These are phyloP conservation scores for Plasmodium inui DNA, from an alignment of 169 alveolate species.

Conservation along the genomic window DNA sequence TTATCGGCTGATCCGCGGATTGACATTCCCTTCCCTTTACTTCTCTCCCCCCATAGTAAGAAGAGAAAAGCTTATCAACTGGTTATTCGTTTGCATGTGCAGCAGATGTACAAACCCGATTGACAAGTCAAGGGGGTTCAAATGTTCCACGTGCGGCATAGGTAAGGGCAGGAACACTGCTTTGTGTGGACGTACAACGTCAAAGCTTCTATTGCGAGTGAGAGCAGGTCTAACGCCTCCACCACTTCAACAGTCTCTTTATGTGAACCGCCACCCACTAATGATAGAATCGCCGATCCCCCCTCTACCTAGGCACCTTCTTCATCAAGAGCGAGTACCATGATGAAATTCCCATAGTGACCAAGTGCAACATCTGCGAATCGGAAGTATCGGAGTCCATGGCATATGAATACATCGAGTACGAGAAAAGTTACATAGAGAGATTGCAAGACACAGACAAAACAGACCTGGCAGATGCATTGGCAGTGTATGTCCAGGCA, in stretches of 20 bases:
- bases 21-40: background rate
- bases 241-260: no score
- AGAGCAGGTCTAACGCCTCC: background rate
- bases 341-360: conserved; percentile 36
- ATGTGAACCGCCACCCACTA: no score
- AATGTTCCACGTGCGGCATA: conserved; percentile 85
- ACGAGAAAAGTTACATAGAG: conserved; percentile 76
- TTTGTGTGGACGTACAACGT: background rate
- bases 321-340: conserved; percentile 56
- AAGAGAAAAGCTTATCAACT: conserved; percentile 85
- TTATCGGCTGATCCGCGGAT: background rate
- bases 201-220: no score
- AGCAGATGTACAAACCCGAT: conserved; percentile 82
- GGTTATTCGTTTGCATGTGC: conserved; percentile 89
- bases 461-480: conserved; percentile 79
- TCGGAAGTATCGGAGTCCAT: conserved; percentile 57
- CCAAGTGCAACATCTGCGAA: conserved; percentile 54
- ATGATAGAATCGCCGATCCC: background rate
- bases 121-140: conserved; percentile 86
- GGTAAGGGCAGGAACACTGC: conserved; percentile 38
- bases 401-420: conserved; percentile 69
- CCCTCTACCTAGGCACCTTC: conserved; percentile 41
- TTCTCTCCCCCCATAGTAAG: conserved; percentile 69
- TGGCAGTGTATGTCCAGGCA: conserved; percentile 79
- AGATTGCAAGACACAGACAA: conserved; percentile 81